Base-by-base conservation (phyloP, 148 eudicot species). In the Heliosperma pusillum region DNA sequence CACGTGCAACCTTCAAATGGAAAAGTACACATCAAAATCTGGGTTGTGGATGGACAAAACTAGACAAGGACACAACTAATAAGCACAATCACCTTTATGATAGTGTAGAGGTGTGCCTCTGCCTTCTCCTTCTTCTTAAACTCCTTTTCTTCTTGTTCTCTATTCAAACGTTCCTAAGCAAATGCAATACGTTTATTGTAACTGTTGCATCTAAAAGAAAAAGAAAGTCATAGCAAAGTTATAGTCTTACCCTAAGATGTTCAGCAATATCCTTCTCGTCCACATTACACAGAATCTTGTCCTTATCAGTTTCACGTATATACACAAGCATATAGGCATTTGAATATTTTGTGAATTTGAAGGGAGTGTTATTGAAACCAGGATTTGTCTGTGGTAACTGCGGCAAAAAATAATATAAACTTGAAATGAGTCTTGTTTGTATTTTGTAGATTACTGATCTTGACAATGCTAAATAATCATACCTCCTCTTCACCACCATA, bases 401-500 rank as follows among this genome's bases (percentile, higher is more conserved):
- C 76, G 36, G 25, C 70, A 66, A 11, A 66, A 66, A 12, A 72
- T 36, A 10, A 66, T 53, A 21, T 45, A 69, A 72, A 66, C 62
- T 25, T 65, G 25, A 83, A 72, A 58, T 50, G 15, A 70, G n/a
- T 77, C 53, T 26, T 20, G 53, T 24, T 68, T 62, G 24, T 26
- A 56, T 2, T 36, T 36, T 36, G 42, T 36, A 36, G 42, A 9
- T 64, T 24, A 17, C 20, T 3, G 12, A 68, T 69, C 42, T 24
- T 11, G 60, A 29, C 17, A 22, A 61, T 36, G 45, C 21, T 12
- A 60, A 20, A 40, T 10, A 61, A 64, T 26, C 42, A 61, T 77
- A 92, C 98, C 97, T 95, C 98, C 82, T 95, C 98, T 82, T 95
- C 98, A 50, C 98, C 98, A 73, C 98, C 98, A 88, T 87, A 95